phyloP scores from a whole-genome alignment of 1,284 basidiomycete species.

The Coniferiporia weirii region DNA sequence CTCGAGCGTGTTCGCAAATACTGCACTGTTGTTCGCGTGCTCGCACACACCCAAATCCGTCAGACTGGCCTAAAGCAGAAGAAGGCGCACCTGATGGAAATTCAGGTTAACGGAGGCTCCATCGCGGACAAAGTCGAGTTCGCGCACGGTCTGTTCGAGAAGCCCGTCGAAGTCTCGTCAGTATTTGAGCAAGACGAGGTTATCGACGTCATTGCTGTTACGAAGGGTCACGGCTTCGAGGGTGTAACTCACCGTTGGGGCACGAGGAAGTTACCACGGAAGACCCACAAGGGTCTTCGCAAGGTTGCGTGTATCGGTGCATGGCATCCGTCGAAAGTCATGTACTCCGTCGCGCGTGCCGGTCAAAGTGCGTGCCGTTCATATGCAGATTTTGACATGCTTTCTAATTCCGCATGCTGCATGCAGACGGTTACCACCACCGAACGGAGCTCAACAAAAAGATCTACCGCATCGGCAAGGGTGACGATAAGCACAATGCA shows the following conservation, averaged over 20 bases:
- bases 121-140: conserved; percentile 98
- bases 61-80: conserved; percentile 98
- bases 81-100: conserved; percentile 99
- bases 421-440: conserved; percentile 93
- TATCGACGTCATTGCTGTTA: conserved; percentile 96
- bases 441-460: conserved; percentile 99
- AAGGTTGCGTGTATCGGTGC: conserved; percentile 99
- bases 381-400: conserved; percentile 3
- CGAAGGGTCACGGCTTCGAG: conserved; percentile 99
- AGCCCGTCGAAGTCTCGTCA: conserved; percentile 81
- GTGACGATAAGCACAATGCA: conserved; percentile 77
- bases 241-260: conserved; percentile 99
- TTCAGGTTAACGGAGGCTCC: conserved; percentile 98
- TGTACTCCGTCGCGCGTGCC: conserved; percentile 99
- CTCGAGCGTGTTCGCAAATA: conserved; percentile 99
- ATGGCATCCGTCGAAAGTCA: conserved; percentile 98
- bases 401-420: conserved; percentile 4
- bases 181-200: conserved; percentile 98
- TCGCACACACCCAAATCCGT: conserved; percentile 98
- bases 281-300: conserved; percentile 99
- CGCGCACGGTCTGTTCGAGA: conserved; percentile 94
- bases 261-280: conserved; percentile 96
- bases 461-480: conserved; percentile 93
- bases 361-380: conserved; percentile 79
- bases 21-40: conserved; percentile 98